Evolutionary conservation across 768 basidiomycete species (phyloP).

Genomic region (Lactarius indigo): DNA sequence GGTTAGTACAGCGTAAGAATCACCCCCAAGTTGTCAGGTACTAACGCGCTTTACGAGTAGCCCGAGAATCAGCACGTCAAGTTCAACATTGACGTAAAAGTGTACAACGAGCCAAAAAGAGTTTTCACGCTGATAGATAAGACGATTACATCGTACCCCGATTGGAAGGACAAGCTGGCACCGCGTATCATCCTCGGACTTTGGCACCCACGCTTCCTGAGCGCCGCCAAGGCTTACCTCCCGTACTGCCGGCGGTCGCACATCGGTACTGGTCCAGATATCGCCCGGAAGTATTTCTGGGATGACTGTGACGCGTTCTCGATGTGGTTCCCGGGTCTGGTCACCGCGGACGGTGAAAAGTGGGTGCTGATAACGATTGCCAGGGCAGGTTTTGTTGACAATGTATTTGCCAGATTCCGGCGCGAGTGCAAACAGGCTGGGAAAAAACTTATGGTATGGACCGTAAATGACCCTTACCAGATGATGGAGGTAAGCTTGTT

Average conservation of each 20-base stretch:
- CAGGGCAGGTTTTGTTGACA: neutral
- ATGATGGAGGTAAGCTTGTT: conserved; percentile 75
- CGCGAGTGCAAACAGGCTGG: conserved; percentile 72
- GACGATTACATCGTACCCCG: conserved; percentile 56
- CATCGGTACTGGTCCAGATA: conserved; percentile 68
- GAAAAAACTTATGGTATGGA: conserved; percentile 93
- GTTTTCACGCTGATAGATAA: conserved; percentile 78
- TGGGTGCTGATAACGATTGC: conserved; percentile 35
- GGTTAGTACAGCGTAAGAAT: conserved; percentile 38
- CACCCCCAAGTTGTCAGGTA: conserved; percentile 3
- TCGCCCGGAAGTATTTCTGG: conserved; percentile 90
- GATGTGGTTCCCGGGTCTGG: conserved; percentile 70
- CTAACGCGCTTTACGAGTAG: conserved; percentile 34
- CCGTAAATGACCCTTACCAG: conserved; percentile 83
- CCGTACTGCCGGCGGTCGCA: conserved; percentile 84
- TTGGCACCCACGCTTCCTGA: conserved; percentile 90
- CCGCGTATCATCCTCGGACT: conserved; percentile 79
- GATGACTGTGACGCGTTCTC: conserved; percentile 82
- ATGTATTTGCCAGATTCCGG: conserved; percentile 55
- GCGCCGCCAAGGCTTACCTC: conserved; percentile 66
- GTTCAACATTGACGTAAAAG: conserved; percentile 91
- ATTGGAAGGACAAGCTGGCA: conserved; percentile 73
- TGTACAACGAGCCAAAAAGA: conserved; percentile 85
- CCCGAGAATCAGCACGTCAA: conserved; percentile 73
- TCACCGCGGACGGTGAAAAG: conserved; percentile 68